Conservation (phyloP, 306 rosid species). For the Lithocarpus polystachyus region DNA sequence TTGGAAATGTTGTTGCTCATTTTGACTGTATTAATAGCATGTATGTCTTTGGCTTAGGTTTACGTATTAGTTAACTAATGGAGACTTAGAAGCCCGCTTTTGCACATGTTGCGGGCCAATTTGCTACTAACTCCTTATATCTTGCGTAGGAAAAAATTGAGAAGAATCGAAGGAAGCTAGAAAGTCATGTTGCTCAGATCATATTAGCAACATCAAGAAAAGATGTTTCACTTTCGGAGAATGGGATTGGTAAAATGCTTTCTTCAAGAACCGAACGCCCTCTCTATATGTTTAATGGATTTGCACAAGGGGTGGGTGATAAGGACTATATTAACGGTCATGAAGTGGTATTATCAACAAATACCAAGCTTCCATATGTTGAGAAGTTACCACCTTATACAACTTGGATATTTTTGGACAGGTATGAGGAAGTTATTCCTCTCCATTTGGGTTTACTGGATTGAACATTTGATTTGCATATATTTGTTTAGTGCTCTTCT, state of each 20-base stretch:
- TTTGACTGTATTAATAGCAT: neutral
- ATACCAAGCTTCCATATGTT: constrained; percentile 57
- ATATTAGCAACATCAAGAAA: constrained; percentile 36
- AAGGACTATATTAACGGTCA: constrained; percentile 45
- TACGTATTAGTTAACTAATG: neutral
- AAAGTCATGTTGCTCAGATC: constrained; percentile 38
- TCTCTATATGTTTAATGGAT: constrained; percentile 52
- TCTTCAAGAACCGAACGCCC: constrained; percentile 63
- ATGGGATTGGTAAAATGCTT: constrained; percentile 44
- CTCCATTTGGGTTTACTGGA: neutral
- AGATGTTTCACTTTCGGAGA: constrained; percentile 24
- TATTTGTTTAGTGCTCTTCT: neutral
- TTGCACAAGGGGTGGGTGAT: constrained; percentile 58
- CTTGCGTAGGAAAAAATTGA: constrained; percentile 62
- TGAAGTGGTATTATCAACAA: constrained; percentile 46
- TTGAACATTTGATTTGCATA: neutral
- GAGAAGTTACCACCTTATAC: constrained; percentile 79
- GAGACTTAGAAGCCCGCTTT: constrained; percentile 16
- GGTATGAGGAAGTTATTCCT: constrained; percentile 37
- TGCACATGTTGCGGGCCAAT: constrained; percentile 4
- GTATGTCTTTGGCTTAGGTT: neutral
- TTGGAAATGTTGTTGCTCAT: neutral
- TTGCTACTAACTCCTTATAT: constrained; percentile 18
- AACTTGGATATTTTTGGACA: constrained; percentile 91
- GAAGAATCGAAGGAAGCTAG: constrained; percentile 59